Percentiles rank a stretch among this genome's conserved stretches.
Conservation (phyloP, 1,284 basidiomycete genomes). For the Chiua sp. region DNA sequence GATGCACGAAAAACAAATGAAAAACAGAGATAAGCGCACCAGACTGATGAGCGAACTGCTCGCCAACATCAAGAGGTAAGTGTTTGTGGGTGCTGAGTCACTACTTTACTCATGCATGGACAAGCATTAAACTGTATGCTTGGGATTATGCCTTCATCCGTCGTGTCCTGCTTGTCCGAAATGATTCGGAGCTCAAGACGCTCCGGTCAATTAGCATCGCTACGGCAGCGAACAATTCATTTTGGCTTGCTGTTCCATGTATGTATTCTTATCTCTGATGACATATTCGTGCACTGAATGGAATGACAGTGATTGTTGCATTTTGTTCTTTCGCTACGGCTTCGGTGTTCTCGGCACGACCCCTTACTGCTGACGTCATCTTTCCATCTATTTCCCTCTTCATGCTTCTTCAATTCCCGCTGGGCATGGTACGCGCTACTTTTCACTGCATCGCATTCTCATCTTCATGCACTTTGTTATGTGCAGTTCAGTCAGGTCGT, state of each 20-base stretch:
- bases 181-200: slow-evolving; percentile 85
- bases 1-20: slow-evolving; percentile 91
- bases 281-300: slow-evolving; percentile 36
- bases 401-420: slow-evolving; percentile 88
- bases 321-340: slow-evolving; percentile 90
- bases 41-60: slow-evolving; percentile 84
- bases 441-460: background rate
- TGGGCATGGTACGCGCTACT: slow-evolving; percentile 71
- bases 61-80: slow-evolving; percentile 86
- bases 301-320: slow-evolving; percentile 72
- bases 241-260: slow-evolving; percentile 74
- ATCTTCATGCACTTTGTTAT: slow-evolving; percentile 1
- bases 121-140: slow-evolving; percentile 79
- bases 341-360: slow-evolving; percentile 67
- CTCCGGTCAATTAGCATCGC: slow-evolving; percentile 82
- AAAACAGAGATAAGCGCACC: slow-evolving; percentile 82
- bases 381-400: slow-evolving; percentile 96
- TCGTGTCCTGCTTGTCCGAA: slow-evolving; percentile 78
- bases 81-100: background rate
- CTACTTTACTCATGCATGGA: background rate
- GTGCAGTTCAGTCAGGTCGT: slow-evolving; percentile 72
- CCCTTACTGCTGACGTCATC: slow-evolving; percentile 90
- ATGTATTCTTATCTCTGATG: slow-evolving; percentile 17
- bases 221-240: slow-evolving; percentile 62
- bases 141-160: slow-evolving; percentile 91